Percentiles rank a stretch among this genome's conserved stretches.
Conservation (phyloP, 2,329 filamentous ascomycete genomes). For the Geosmithia putterillii region DNA sequence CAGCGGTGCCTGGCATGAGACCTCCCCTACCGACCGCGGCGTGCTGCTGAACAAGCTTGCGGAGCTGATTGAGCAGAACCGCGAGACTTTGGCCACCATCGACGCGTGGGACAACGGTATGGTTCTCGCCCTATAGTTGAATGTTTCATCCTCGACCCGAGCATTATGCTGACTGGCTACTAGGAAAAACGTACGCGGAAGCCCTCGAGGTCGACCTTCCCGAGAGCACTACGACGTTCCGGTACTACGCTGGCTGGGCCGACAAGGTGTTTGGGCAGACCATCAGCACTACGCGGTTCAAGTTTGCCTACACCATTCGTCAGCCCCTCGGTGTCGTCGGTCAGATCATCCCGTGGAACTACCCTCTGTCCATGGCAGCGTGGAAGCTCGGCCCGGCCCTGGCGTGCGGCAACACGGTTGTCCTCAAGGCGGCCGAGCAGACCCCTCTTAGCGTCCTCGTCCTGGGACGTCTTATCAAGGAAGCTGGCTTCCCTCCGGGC, state of each 20-base stretch:
- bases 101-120: constrained; percentile 69
- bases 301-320: constrained; percentile 56
- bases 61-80: constrained; percentile 52
- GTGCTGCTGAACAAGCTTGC: constrained; percentile 56
- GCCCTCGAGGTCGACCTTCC: constrained; percentile 46
- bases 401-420: constrained; percentile 45
- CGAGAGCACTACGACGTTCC: constrained; percentile 24
- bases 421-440: constrained; percentile 51
- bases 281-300: constrained; percentile 48
- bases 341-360: constrained; percentile 63
- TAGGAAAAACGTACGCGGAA: constrained; percentile 47
- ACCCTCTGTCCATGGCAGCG: constrained; percentile 54
- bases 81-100: constrained; percentile 25
- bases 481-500: constrained; percentile 61
- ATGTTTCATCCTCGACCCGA: not conserved
- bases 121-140: not conserved
- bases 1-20: constrained; percentile 51
- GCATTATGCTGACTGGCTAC: not conserved
- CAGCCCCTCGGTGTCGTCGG: constrained; percentile 59
- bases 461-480: constrained; percentile 49
- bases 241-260: constrained; percentile 59
- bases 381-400: constrained; percentile 62
- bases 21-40: constrained; percentile 51
- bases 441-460: constrained; percentile 47
- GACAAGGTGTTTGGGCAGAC: constrained; percentile 64